Evolutionary conservation across 1,284 basidiomycete genomes (phyloP).

Genomic region (Cutaneotrichosporon sp.): DNA sequence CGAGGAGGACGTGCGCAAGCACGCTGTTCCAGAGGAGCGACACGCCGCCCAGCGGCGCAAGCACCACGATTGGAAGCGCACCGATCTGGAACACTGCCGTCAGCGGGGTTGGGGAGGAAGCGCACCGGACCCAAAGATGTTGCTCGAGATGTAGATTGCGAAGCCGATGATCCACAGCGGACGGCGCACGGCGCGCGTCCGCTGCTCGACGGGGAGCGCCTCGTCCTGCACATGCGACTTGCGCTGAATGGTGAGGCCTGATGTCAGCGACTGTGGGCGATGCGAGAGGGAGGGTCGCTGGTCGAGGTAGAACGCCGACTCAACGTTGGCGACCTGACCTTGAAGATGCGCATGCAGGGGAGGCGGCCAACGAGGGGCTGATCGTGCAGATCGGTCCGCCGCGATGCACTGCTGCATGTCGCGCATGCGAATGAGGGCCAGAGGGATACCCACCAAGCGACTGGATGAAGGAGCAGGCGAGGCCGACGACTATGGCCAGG

Average conservation of each 20-base stretch:
- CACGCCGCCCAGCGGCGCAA: slow-evolving; percentile 86
- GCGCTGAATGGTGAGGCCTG: slow-evolving; percentile 85
- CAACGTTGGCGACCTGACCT: no score
- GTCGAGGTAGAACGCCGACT: no score
- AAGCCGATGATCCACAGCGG: slow-evolving; percentile 88
- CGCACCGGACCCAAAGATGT: slow-evolving; percentile 67
- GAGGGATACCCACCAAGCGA: slow-evolving; percentile 62
- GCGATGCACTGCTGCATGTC: no score
- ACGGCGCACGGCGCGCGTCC: slow-evolving; percentile 70
- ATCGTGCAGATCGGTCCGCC: no score
- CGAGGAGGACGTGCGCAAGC: slow-evolving; percentile 81
- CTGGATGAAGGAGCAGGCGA: slow-evolving; percentile 86
- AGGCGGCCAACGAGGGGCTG: no score
- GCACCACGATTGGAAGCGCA: slow-evolving; percentile 87
- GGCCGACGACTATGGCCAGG: slow-evolving; percentile 68
- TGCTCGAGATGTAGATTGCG: slow-evolving; percentile 79
- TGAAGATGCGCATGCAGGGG: no score
- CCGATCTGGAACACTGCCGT: slow-evolving; percentile 83
- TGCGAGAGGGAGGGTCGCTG: no score
- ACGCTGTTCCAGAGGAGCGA: slow-evolving; percentile 95
- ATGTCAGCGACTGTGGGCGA: slow-evolving; percentile 7
- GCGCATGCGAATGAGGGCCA: no score
- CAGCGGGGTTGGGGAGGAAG: background rate
- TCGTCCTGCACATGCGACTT: slow-evolving; percentile 92
- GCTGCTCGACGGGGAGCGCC: slow-evolving; percentile 63